Percentiles rank a stretch among this genome's conserved stretches.
Evolutionary conservation across 805 yeast genomes (phyloP).

Genomic region (Yarrowia phangngaensis): DNA sequence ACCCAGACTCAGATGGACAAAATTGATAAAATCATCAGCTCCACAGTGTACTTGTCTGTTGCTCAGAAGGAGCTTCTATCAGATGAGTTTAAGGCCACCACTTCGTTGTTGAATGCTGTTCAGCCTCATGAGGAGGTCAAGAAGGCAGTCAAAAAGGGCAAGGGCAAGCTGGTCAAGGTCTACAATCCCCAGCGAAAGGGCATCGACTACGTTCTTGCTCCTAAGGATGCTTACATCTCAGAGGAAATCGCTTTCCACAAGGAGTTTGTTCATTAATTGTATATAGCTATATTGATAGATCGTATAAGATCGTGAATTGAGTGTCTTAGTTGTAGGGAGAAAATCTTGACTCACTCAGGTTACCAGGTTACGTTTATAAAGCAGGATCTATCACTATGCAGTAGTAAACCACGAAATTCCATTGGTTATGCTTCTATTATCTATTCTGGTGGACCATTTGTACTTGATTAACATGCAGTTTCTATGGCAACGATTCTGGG

Average conservation of each 20-base stretch:
- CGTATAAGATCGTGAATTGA: too few species aligned
- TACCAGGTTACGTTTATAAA: too few species aligned
- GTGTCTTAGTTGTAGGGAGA: too few species aligned
- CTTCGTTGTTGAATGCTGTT: slow-evolving; percentile 12
- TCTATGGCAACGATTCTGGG: slow-evolving; percentile 14
- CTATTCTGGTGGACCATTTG: too few species aligned
- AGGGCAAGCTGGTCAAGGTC: slow-evolving; percentile 24
- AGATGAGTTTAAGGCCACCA: slow-evolving; percentile 9
- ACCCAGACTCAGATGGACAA: slow-evolving; percentile 8
- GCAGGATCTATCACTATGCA: too few species aligned
- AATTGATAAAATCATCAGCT: slow-evolving; percentile 12
- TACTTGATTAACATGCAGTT: too few species aligned
- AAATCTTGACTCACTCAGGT: too few species aligned
- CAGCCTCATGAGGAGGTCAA: slow-evolving; percentile 24
- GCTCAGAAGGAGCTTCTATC: not conserved
- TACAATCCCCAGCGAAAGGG: slow-evolving; percentile 23
- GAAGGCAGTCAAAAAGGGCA: slow-evolving; percentile 23
- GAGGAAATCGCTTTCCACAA: slow-evolving; percentile 21
- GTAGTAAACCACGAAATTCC: too few species aligned
- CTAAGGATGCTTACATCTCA: slow-evolving; percentile 14
- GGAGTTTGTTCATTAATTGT: slow-evolving; percentile 25
- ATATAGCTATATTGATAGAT: slow-evolving; percentile 1
- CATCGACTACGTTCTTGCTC: slow-evolving; percentile 21
- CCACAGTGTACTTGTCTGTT: slow-evolving; percentile 2
- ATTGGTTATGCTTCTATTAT: too few species aligned